phyloP scores from a whole-genome alignment of 164 flowering plant species.

The Cinnamomum chago region DNA sequence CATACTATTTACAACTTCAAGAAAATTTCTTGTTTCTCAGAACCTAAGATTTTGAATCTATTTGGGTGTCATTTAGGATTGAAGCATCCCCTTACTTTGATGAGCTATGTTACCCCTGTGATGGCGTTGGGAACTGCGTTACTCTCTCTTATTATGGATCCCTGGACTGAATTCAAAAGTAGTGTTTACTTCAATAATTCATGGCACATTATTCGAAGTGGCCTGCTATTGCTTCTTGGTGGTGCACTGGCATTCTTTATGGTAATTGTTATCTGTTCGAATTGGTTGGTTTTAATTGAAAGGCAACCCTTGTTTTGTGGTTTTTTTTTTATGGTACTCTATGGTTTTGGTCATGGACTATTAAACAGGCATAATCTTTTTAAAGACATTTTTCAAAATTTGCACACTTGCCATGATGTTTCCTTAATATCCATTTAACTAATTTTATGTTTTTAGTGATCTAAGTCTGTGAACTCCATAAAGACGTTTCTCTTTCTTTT shows the following conservation, averaged over 20 bases:
- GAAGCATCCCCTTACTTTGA: constrained; percentile 80
- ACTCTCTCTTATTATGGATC: constrained; percentile 78
- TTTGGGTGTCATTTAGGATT: constrained; percentile 50
- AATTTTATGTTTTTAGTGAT: background rate
- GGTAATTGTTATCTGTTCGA: constrained; percentile 39
- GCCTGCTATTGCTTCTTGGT: constrained; percentile 85
- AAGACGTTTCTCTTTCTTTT: constrained; percentile 12
- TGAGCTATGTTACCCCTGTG: constrained; percentile 96
- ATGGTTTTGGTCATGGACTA: background rate
- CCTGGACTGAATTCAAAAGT: constrained; percentile 69
- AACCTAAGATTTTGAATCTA: background rate
- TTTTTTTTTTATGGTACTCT: background rate
- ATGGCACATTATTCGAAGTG: constrained; percentile 67
- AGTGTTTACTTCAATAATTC: constrained; percentile 69
- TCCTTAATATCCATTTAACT: background rate
- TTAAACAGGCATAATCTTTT: background rate
- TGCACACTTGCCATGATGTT: background rate
- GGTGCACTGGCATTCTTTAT: constrained; percentile 90
- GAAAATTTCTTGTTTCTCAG: background rate
- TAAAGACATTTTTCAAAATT: background rate
- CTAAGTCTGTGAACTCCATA: background rate
- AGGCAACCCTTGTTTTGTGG: background rate
- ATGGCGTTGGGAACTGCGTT: constrained; percentile 84
- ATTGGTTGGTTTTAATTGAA: constrained; percentile 1
- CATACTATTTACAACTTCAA: background rate